A percentile compares a stretch with the other conserved stretches of the same genome.
phyloP scores from a whole-genome alignment of 2,329 filamentous ascomycete species.

The Ophiostoma novo-ulmi region DNA sequence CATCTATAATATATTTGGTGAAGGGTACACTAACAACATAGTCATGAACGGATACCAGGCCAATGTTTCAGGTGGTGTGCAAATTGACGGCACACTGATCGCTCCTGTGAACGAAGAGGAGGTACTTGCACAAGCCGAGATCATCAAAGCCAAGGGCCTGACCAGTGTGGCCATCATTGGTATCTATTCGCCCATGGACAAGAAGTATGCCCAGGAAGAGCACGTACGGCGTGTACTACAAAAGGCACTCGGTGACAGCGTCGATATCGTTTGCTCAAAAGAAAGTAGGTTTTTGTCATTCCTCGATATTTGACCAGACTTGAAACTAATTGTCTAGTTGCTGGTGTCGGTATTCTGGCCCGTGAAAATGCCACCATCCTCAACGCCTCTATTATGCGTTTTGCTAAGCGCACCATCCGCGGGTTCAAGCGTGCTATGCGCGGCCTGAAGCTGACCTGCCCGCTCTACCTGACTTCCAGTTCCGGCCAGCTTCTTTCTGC shows the following conservation, averaged over 20 bases:
- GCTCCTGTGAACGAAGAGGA: constrained; percentile 42
- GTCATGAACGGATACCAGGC: neutral
- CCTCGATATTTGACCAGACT: neutral
- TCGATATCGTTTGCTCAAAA: constrained; percentile 33
- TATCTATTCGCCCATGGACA: constrained; percentile 55
- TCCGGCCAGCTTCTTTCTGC: constrained; percentile 45
- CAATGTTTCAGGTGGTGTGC: constrained; percentile 31
- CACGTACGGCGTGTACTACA: constrained; percentile 45
- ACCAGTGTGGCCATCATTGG: constrained; percentile 50
- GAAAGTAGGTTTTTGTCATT: constrained; percentile 26
- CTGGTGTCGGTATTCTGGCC: constrained; percentile 41
- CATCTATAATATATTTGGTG: neutral
- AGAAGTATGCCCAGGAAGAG: constrained; percentile 48
- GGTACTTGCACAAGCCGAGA: constrained; percentile 25
- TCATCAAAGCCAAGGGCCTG: constrained; percentile 32
- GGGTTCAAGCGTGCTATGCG: constrained; percentile 43
- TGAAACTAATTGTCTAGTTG: constrained; percentile 18
- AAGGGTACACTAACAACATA: neutral
- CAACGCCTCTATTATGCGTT: constrained; percentile 47
- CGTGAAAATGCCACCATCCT: constrained; percentile 51
- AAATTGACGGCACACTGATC: constrained; percentile 48
- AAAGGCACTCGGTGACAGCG: constrained; percentile 39
- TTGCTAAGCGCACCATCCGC: constrained; percentile 43
- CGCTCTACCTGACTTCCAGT: constrained; percentile 47
- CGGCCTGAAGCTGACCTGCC: constrained; percentile 37